Conservation (phyloP, 1,139 yeast species). For the Kodamaea alishanica region DNA sequence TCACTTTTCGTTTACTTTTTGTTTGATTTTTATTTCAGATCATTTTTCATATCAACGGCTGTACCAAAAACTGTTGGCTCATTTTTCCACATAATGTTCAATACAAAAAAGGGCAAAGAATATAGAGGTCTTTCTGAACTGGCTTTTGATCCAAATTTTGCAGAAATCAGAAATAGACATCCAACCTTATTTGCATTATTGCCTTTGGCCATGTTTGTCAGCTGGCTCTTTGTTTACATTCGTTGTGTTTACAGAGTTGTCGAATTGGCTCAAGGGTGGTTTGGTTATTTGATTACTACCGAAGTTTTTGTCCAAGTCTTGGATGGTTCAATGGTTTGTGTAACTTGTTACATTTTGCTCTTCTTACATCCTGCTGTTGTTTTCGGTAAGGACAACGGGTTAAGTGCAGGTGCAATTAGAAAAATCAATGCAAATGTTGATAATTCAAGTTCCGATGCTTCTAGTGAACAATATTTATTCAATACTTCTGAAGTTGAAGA, state of each 20-base stretch:
- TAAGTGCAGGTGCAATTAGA: slow-evolving; percentile 5
- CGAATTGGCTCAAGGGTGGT: slow-evolving; percentile 34
- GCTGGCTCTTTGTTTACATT: slow-evolving; percentile 24
- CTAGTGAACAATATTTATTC: no score
- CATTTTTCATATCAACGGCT: slow-evolving; percentile 17
- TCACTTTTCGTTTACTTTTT: slow-evolving; percentile 27
- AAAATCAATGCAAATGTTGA: background rate
- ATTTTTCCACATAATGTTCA: slow-evolving; percentile 19
- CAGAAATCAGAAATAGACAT: slow-evolving; percentile 13
- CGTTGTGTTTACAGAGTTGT: slow-evolving; percentile 32
- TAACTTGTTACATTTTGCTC: slow-evolving; percentile 19
- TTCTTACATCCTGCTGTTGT: slow-evolving; percentile 27
- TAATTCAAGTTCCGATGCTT: background rate
- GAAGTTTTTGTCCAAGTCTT: slow-evolving; percentile 27
- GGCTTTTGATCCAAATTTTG: slow-evolving; percentile 16
- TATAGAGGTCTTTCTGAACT: slow-evolving; percentile 17
- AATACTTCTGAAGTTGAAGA: no score
- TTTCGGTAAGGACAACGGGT: slow-evolving; percentile 20
- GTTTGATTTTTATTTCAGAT: slow-evolving; percentile 25
- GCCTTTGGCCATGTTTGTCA: slow-evolving; percentile 22
- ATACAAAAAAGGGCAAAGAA: slow-evolving; percentile 19
- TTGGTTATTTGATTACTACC: slow-evolving; percentile 32
- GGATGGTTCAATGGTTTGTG: slow-evolving; percentile 25
- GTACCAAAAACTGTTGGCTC: slow-evolving; percentile 5
- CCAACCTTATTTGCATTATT: slow-evolving; percentile 19